Conservation (phyloP, 1,284 basidiomycete genomes). For the Ustilago cynodontis region DNA sequence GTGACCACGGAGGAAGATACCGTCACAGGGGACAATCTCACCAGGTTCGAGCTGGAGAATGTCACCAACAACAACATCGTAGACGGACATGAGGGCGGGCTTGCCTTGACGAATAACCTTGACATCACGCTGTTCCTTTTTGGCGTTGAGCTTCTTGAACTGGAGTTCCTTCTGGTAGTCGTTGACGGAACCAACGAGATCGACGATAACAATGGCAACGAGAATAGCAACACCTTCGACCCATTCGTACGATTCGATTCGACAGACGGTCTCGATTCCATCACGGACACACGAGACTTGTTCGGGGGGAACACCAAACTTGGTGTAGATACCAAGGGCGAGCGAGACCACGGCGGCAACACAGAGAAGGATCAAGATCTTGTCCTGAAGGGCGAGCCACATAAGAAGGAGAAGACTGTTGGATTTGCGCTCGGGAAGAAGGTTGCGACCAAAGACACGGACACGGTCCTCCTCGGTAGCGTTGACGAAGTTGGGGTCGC, state of each 20-base stretch:
- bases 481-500: conserved; percentile 41
- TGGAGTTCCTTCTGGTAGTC: conserved; percentile 98
- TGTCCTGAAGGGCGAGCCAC: conserved; percentile 95
- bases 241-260: conserved; percentile 79
- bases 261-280: conserved; percentile 55
- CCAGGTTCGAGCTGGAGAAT: conserved; percentile 92
- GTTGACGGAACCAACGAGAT: conserved; percentile 82
- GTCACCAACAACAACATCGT: conserved; percentile 94
- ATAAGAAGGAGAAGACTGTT: conserved; percentile 87
- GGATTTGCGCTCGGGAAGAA: conserved; percentile 81
- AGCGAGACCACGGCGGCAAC: conserved; percentile 93
- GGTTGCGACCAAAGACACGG: conserved; percentile 82
- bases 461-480: conserved; percentile 56
- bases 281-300: conserved; percentile 72
- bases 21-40: conserved; percentile 94
- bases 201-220: conserved; percentile 78
- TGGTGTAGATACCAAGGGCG: conserved; percentile 92
- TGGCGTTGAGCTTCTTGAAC: conserved; percentile 90
- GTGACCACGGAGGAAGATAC: conserved; percentile 90
- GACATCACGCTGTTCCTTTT: conserved; percentile 93
- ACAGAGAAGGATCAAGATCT: conserved; percentile 88
- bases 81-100: conserved; percentile 82
- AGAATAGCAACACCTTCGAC: conserved; percentile 98
- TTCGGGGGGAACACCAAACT: conserved; percentile 77
- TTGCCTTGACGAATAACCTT: conserved; percentile 88